These are phyloP conservation scores for Rhododendron henanense DNA, from an alignment of 148 eudicot genomes.

Conservation along the genomic window DNA sequence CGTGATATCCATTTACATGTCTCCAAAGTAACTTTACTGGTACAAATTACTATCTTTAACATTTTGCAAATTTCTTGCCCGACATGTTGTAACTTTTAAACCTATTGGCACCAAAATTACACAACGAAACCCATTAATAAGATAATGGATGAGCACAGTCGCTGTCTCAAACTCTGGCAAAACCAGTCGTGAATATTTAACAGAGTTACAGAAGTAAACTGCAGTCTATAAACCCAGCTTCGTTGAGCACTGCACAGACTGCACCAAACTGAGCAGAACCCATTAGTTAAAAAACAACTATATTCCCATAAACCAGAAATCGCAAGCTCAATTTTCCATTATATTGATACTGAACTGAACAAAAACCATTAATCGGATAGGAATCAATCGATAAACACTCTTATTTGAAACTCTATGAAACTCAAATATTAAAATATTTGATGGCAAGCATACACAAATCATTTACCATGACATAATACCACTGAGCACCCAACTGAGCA, in stretches of 20 bases:
- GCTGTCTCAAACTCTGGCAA: background rate
- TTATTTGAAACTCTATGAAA: background rate
- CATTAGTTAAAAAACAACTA: background rate
- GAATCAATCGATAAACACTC: background rate
- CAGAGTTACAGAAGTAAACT: background rate
- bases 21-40: background rate
- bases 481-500: background rate
- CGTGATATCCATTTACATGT: background rate
- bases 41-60: background rate
- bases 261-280: background rate
- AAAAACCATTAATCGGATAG: background rate
- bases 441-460: background rate
- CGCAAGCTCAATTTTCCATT: background rate
- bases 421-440: background rate
- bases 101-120: background rate
- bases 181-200: background rate
- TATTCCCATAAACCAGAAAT: too few species aligned
- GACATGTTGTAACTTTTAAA: background rate
- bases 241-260: background rate
- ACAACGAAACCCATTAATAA: background rate
- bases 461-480: background rate
- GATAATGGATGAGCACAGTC: background rate
- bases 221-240: background rate
- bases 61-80: background rate
- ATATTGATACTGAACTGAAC: background rate